Evolutionary conservation across 805 yeast species (phyloP), one percentile per base, ranked within the genome.

Genomic region (Hanseniaspora taiwanica): DNA sequence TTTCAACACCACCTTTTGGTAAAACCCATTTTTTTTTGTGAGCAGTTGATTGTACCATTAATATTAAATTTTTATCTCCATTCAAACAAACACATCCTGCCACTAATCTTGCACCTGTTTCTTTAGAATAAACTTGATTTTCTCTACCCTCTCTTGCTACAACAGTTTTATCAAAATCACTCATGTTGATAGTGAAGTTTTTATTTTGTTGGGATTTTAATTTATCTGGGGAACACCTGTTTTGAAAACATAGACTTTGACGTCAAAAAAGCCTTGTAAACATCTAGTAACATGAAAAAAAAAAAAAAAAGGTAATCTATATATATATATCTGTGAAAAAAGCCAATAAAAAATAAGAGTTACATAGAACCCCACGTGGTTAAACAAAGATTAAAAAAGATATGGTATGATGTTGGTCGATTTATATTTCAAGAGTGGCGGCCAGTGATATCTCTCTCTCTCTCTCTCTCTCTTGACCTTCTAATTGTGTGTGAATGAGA

Each of bases 1-100:
- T 55, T 59, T 91, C 98, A 31, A 87, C 77, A 1, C 98, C 98
- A 25, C 98, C 98, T 57, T 91, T 91, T 4, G 98, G 98, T 3
- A 91, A 59, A 6, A 91, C 83, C 94, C 95, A 89, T 48, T 69
- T 69, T 43, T 74, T 72, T 33, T 67, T 69, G 46, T 76, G 77
- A 6, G 78, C 77, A 12, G 80, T 67, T 1, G 96, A 83, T 42
- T 81, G 71, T 19, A 91, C 72, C 76, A 91, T 72, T 8, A 91
- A 69, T 16, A 89, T 86, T 49, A 76, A 70, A 21, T 67, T 68
- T 42, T 68, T 71, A 21, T 68, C 64, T 1, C 58, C 55, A 49
- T 77, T 74, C 37, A 89, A 60, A 20, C 89, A 78, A 9, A 91
- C 72, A 48, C 95, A 82, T 1, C 98, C 98, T 3, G 97, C 96